Evolutionary conservation across 208 protist species (phyloP), one percentile per base, ranked within the genome.

Genomic region (Trypanosoma avium): DNA sequence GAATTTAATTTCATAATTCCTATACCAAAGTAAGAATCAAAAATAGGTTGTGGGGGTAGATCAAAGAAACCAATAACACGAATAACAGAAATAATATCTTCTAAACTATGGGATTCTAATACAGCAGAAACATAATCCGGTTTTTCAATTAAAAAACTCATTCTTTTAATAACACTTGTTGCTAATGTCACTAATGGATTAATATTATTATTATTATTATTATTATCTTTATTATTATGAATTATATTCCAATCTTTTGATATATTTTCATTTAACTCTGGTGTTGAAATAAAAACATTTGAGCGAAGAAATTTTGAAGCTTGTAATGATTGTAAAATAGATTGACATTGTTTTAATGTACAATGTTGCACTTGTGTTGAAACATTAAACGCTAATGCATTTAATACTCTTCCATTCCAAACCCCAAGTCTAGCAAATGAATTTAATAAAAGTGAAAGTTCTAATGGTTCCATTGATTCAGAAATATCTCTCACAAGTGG

Each of bases 381-480:
- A 36, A 82, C 75, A 57, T 77, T 81, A 42, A 50, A 27, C 13
- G 78, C 67, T 24, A 84, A 40, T 19, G 63, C 58, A 40, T 69
- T 72, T 53, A 94, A 60, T 29, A 92, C 61, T 0, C 75, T 82
- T 22, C 75, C 83, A 63, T 92, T 92, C 79, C 85, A 90, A 17
- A 86, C 76, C 5, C 85, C 83, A 27, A 90, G 81, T 46, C 80
- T 75, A 26, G 79, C 62, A 60, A 91, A 67, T 7, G 78, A 61
- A 45, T 79, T 88, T 15, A 92, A 56, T 13, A 92, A 47, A 47
- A 94, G 71, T 7, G 88, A 94, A 35, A 94, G 48, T 61, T 92
- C 77, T 59, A 94, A 53, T 32, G 83, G 83, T 33, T 85, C 75
- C 59, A 94, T 75, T 19, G 50, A 30, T 7, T 36, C 40, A 24